These are phyloP conservation scores for Lophiotrema nucula DNA, from an alignment of 495 filamentous ascomycete genomes.

Conservation along the genomic window DNA sequence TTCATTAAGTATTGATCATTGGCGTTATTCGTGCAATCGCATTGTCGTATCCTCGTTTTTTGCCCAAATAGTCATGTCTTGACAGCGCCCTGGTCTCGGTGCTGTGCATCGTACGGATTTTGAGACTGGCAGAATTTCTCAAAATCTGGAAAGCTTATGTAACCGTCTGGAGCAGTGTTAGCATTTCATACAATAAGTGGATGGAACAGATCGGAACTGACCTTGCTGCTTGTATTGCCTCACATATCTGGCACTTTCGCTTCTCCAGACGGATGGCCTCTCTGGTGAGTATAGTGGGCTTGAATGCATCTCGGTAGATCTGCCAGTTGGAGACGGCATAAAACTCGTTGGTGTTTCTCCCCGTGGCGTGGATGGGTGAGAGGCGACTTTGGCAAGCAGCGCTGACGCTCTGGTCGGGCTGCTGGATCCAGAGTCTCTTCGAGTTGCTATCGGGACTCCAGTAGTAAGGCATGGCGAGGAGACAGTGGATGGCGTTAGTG, in stretches of 20 bases:
- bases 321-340: slow-evolving; percentile 12
- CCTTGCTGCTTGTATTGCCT: slow-evolving; percentile 27
- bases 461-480: slow-evolving; percentile 39
- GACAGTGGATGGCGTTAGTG: slow-evolving; percentile 40
- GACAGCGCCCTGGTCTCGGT: slow-evolving; percentile 23
- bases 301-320: slow-evolving; percentile 19
- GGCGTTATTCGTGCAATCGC: not conserved
- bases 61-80: slow-evolving; percentile 28
- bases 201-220: not conserved
- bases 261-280: slow-evolving; percentile 26
- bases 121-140: slow-evolving; percentile 40
- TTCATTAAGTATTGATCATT: no score
- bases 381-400: slow-evolving; percentile 39
- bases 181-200: not conserved
- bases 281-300: slow-evolving; percentile 19
- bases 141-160: slow-evolving; percentile 51
- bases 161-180: slow-evolving; percentile 42
- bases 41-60: not conserved
- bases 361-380: slow-evolving; percentile 29
- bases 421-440: slow-evolving; percentile 27
- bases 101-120: slow-evolving; percentile 25
- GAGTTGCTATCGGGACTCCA: slow-evolving; percentile 28
- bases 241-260: slow-evolving; percentile 29
- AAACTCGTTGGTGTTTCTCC: slow-evolving; percentile 19
- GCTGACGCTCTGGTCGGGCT: slow-evolving; percentile 35